Conservation (phyloP, 108 stramenopile species). For the Schizochytrium sp. region DNA sequence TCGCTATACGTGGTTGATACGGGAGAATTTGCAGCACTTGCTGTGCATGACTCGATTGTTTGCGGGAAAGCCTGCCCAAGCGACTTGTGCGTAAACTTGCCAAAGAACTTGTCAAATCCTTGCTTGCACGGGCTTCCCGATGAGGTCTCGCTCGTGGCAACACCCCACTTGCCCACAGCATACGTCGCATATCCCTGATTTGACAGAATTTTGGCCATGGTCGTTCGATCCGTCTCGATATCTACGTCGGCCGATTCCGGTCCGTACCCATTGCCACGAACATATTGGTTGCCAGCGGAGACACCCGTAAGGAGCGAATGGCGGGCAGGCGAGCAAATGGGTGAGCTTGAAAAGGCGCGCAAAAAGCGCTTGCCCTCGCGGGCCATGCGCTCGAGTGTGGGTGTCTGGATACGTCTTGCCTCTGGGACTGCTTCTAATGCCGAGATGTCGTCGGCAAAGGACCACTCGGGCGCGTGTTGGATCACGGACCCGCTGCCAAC, state of each 20-base stretch:
- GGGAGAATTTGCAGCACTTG: not conserved
- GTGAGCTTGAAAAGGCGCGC: not conserved
- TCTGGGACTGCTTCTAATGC: not conserved
- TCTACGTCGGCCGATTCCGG: not conserved
- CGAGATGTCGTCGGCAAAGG: not conserved
- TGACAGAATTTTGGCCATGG: not conserved
- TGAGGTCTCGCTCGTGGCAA: not conserved
- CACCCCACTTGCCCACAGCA: conserved; percentile 10
- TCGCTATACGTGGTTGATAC: not conserved
- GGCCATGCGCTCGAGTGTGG: conserved; percentile 6
- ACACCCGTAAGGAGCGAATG: not conserved
- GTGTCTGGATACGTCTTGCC: not conserved
- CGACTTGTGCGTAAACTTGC: not conserved
- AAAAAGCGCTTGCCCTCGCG: not conserved
- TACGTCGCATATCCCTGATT: not conserved
- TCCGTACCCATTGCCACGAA: not conserved
- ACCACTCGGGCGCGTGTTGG: not conserved
- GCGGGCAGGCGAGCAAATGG: not conserved
- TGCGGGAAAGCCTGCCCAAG: not conserved
- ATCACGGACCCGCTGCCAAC: not conserved
- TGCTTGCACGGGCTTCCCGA: not conserved
- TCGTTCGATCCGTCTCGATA: not conserved
- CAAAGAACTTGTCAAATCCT: not conserved
- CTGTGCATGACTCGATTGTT: not conserved
- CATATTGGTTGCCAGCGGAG: not conserved